Evolutionary conservation across 257 asterid species (phyloP).

Genomic region (Marsdenia floribunda): DNA sequence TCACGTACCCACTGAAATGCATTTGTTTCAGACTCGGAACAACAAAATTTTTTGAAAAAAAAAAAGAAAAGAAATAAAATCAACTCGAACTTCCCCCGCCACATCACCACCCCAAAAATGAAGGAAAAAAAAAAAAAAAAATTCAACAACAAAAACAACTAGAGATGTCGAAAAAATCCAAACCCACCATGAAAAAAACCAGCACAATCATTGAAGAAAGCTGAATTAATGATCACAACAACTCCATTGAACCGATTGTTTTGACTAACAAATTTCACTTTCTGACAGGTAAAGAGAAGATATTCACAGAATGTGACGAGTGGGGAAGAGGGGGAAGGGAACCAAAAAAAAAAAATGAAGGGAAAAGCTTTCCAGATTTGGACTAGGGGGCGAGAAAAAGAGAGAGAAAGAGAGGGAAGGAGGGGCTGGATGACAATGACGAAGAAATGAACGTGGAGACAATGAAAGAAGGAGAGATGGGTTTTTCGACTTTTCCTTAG

Average conservation of each 20-base stretch:
- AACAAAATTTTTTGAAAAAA: neutral
- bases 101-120: neutral
- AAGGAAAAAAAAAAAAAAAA: neutral
- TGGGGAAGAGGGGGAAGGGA: neutral
- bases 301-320: neutral
- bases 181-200: constrained; percentile 37
- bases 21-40: neutral
- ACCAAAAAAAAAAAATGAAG: too few relatives aligned
- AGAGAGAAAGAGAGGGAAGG: constrained; percentile 23
- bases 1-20: constrained; percentile 3
- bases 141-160: neutral
- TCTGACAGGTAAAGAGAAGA: constrained; percentile 1
- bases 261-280: constrained; percentile 16
- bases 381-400: constrained; percentile 16
- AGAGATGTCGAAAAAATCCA: neutral
- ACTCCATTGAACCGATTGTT: constrained; percentile 6
- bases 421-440: constrained; percentile 1
- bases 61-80: neutral
- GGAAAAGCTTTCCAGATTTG: constrained; percentile 6
- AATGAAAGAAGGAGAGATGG: constrained; percentile 16
- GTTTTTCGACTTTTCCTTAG: constrained; percentile 14
- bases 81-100: neutral
- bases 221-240: constrained; percentile 15
- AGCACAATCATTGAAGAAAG: constrained; percentile 46
- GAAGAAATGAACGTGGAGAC: constrained; percentile 13